Base-by-base conservation (phyloP, 441 rosid genomes). In the Biscutella laevigata region DNA sequence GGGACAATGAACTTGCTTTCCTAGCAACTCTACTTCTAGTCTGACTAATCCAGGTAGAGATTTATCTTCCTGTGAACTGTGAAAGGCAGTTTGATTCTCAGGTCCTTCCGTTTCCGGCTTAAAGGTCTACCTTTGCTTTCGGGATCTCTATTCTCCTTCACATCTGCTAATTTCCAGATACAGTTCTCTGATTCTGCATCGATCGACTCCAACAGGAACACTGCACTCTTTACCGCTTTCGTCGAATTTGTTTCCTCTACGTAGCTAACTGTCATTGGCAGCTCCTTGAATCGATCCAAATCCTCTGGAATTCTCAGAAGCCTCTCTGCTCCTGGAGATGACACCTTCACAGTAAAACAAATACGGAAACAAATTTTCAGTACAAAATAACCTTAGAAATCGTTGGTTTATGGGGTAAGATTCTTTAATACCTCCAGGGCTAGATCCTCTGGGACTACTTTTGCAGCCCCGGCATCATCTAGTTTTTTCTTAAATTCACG, bases 251-350 rank as follows among this genome's bases (percentile, higher is more conserved):
- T 26, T 38, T 73, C 78, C 63, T 85, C 80, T 1, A 36, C 33
- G 33, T 80, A 88, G 71, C 68, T 70, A 56, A 88, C 88, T 59
- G 73, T 77, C 88, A 84, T 73, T 1, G 94, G 81, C 88, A 82
- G 66, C 24, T 74, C 89, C 62, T 71, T 67, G 69, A 91, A 87
- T 33, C 88, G 81, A n/a, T 41, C 32, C 63, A 91, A 72, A 55
- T 91, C 98, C 49, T 77, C 80, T 0, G 91, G 91, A 20, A 91
- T 79, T 72, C 70, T 80, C 13, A 88, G 61, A 47, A 88, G 66
- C 68, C 98, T 82, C 68, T 88, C 91, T 40, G 91, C 87, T 36
- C 98, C 94, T n/a, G 91, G 96, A 66, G 95, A 76, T 32, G 98
- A 88, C 37, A 91, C 94, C 98, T 91, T 62, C 11, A 53, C 13